Conservation (phyloP, 2,329 filamentous ascomycete species). For the Aspergillus sp. region DNA sequence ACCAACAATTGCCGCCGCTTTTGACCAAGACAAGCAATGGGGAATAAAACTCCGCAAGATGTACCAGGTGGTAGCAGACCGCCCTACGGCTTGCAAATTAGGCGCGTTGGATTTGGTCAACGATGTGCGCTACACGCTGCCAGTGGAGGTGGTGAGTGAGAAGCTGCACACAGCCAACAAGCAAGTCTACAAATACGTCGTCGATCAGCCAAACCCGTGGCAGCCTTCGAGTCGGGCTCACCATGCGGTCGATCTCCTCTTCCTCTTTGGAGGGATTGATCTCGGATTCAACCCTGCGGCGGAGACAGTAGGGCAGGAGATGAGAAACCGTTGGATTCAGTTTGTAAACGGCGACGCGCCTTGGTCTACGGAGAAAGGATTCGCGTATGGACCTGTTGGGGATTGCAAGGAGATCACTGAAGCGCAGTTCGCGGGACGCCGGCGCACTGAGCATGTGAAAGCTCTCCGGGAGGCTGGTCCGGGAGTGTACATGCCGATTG, state of each 20-base stretch:
- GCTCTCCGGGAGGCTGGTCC: slow-evolving; percentile 28
- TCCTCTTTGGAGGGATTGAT: slow-evolving; percentile 44
- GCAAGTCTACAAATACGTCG: slow-evolving; percentile 37
- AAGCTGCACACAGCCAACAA: slow-evolving; percentile 25
- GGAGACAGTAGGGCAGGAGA: slow-evolving; percentile 29
- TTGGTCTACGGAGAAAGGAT: slow-evolving; percentile 32
- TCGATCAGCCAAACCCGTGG: slow-evolving; percentile 50
- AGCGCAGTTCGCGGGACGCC: slow-evolving; percentile 30
- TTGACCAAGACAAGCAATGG: slow-evolving; percentile 29
- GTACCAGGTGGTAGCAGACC: slow-evolving; percentile 42
- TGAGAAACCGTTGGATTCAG: slow-evolving; percentile 41
- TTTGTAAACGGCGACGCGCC: slow-evolving; percentile 39
- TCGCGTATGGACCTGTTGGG: slow-evolving; percentile 43
- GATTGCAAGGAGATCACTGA: slow-evolving; percentile 31
- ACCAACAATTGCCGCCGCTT: slow-evolving; percentile 32
- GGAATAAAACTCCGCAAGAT: slow-evolving; percentile 33
- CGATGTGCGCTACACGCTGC: slow-evolving; percentile 29
- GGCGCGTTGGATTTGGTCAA: slow-evolving; percentile 40
- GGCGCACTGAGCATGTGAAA: slow-evolving; percentile 30
- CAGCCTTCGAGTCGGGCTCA: slow-evolving; percentile 46
- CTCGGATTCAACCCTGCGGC: slow-evolving; percentile 35
- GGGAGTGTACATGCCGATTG: slow-evolving; percentile 28
- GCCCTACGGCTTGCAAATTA: slow-evolving; percentile 39
- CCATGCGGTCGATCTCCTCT: slow-evolving; percentile 48
- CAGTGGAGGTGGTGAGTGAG: slow-evolving; percentile 28